Base-by-base conservation (phyloP, 2,329 filamentous ascomycete species). In the Neodidymelliopsis sp. region DNA sequence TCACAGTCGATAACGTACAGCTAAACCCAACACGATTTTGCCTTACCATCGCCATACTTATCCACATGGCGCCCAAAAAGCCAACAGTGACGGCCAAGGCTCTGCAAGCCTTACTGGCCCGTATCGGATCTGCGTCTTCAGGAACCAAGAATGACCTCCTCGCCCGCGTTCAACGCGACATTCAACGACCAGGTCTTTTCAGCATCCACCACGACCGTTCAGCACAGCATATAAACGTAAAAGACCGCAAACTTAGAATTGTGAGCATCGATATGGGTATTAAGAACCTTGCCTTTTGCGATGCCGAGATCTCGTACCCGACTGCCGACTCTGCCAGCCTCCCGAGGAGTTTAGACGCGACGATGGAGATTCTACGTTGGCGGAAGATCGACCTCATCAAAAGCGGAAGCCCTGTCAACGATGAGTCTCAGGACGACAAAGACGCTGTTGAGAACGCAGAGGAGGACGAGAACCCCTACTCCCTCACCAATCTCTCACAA, bases 241-340 rank as follows among this genome's bases (percentile, higher is more conserved):
- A n/a, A 13, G 23, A 22, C 4, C 43, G 33, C 8, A 49, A 53
- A 20, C 28, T 61, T 1, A 50, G 85, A 31, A 79, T 94, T 18
- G 71, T 94, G 24, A 92, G 89, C 66, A 87, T 95, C 54, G 90
- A 95, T 69, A 88, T 94, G 84, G 90, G 90, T 4, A 88, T 95
- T 57, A 84, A 84, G 31, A 95, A 95, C 67, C 77, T 95, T 4
- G 90, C 89, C 1, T 90, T 85, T 67, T 89, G 88, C 56, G 79
- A 90, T 53, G 70, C 89, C 23, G 63, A 74, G 13, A 64, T 81
- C 1, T 36, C 57, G 7, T 41, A 42, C 22, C 25, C 44, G 28
- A 12, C 18, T 4, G 5, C 16, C 12, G 15, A 8, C 5, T n/a
- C n/a, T 7, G 8, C 11, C 7, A 7, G 7, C 24, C 7, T 7